phyloP scores from a whole-genome alignment of 164 flowering plant genomes.

The Stephania japonica region DNA sequence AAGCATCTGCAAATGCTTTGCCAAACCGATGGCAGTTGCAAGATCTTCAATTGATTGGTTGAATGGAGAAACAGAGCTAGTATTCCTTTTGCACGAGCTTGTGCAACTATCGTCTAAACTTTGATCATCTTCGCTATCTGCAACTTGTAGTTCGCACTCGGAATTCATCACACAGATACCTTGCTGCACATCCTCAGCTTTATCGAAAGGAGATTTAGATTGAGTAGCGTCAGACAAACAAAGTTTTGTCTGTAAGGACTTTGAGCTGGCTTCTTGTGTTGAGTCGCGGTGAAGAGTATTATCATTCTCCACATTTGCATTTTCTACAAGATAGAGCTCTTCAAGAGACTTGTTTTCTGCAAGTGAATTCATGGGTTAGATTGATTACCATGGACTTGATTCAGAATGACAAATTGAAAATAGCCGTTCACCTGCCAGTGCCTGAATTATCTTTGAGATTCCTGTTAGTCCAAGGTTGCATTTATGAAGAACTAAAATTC shows the following conservation, averaged over 20 bases:
- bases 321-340: constrained; percentile 78
- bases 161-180: constrained; percentile 21
- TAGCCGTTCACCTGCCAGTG: constrained; percentile 49
- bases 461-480: constrained; percentile 70
- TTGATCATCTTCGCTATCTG: constrained; percentile 75
- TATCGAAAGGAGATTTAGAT: constrained; percentile 12
- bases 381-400: not conserved
- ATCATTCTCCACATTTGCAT: constrained; percentile 27
- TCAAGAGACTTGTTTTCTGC: constrained; percentile 57
- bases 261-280: constrained; percentile 16
- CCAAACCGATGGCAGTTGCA: constrained; percentile 48
- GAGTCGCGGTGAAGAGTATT: constrained; percentile 9
- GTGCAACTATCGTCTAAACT: constrained; percentile 37
- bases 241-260: constrained; percentile 11
- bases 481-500: constrained; percentile 49
- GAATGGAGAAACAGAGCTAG: constrained; percentile 17
- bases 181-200: constrained; percentile 22
- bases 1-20: constrained; percentile 42
- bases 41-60: constrained; percentile 41
- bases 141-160: constrained; percentile 56
- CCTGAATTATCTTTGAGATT: constrained; percentile 46
- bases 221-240: constrained; percentile 15
- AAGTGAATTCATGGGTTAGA: constrained; percentile 8
- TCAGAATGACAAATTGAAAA: constrained; percentile 1
- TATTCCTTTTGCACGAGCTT: constrained; percentile 29